Evolutionary conservation across 495 filamentous ascomycete species (phyloP), one percentile per base, ranked within the genome.

Genomic region (Penicillium subrubescens): DNA sequence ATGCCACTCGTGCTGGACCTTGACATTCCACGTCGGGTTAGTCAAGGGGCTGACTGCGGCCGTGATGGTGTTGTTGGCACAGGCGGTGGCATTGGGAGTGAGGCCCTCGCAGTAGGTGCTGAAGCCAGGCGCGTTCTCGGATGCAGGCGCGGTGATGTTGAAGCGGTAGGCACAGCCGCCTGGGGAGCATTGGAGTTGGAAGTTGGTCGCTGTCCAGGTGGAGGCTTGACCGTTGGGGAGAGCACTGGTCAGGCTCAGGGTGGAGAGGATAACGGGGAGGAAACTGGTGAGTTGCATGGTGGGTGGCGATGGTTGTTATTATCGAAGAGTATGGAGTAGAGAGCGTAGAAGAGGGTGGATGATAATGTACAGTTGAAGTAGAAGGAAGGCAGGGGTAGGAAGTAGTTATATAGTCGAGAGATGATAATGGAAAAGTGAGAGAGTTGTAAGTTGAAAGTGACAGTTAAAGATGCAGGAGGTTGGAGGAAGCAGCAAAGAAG

Each of bases 41-140:
- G 35, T 48, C 23, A 66, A 51, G 11, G 74, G 59, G 2, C 50
- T 61, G 54, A 81, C 64, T 5, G 60, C 65, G 0, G 79, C 68
- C 5, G 65, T 67, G 57, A 81, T 65, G 31, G 68, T 64, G 23
- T 58, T 58, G 65, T 78, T 61, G 35, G 67, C 63, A 60, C 78
- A 81, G 39, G 37, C 65, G 19, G 71, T 73, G 1, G 60, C 52
- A 31, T 76, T 60, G 33, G 35, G 51, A 12, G 69, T 66, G n/a
- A 63, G 65, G n/a, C 78, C 77, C 35, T 71, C 67, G 71, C 79
- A 82, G 61, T 70, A 69, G 33, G 79, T 79, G 57, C 72, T 72
- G 72, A 82, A 82, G 27, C 69, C 71, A n/a, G 80, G 80, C 2
- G 75, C 75, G 57, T 77, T 73, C 5, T 52, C 21, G 37, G 71